phyloP scores from a whole-genome alignment of 768 basidiomycete genomes.

The Neoboletus magnificus region DNA sequence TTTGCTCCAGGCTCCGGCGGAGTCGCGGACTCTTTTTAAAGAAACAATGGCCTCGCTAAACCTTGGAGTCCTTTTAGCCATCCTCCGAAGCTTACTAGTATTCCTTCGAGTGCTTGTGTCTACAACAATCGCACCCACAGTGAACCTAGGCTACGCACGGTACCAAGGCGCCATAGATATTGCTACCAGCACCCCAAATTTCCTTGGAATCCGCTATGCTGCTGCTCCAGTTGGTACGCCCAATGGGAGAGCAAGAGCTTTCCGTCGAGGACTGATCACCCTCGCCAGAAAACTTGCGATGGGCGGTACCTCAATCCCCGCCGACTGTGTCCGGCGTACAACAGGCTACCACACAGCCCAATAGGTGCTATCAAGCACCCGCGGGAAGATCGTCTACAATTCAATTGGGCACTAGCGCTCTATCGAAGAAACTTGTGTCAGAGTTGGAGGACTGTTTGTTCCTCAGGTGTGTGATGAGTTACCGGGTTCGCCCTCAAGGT shows the following conservation, averaged over 20 bases:
- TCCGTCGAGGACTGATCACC: background rate
- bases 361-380: background rate
- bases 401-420: background rate
- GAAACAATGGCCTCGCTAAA: background rate
- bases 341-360: background rate
- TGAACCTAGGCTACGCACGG: slow-evolving; percentile 5
- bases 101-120: background rate
- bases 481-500: background rate
- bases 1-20: no score
- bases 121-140: background rate
- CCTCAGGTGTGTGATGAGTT: background rate
- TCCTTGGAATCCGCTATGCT: slow-evolving; percentile 5
- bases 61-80: background rate
- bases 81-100: background rate
- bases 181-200: background rate
- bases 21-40: no score
- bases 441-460: slow-evolving; percentile 6
- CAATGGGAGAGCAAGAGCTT: background rate
- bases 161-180: slow-evolving; percentile 1
- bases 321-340: background rate
- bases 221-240: slow-evolving; percentile 4
- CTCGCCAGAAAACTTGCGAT: slow-evolving; percentile 4
- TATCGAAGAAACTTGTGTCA: background rate
- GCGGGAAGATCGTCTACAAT: background rate
- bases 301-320: slow-evolving; percentile 1